A percentile compares a stretch with the other conserved stretches of the same genome.
Evolutionary conservation across 129 eudicot genomes (phyloP).

Genomic region (Arctium minus): DNA sequence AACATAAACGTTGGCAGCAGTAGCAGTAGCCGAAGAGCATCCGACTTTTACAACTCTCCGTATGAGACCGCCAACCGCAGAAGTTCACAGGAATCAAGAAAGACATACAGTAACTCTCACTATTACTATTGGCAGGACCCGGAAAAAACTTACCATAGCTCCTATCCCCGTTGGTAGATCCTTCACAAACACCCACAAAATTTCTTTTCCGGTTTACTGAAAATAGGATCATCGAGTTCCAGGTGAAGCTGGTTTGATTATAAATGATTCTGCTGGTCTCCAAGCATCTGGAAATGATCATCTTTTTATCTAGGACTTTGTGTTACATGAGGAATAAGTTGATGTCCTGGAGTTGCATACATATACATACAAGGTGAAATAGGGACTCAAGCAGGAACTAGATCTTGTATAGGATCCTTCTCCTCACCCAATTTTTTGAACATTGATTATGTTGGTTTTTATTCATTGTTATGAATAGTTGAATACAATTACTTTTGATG

Average conservation of each 20-base stretch:
- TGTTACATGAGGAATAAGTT: conserved; percentile 11
- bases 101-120: conserved; percentile 30
- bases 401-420: conserved; percentile 1
- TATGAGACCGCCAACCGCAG: conserved; percentile 40
- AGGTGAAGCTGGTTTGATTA: neutral
- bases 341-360: conserved; percentile 4
- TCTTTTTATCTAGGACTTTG: neutral
- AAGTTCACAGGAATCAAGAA: conserved; percentile 34
- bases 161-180: conserved; percentile 53
- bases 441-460: neutral
- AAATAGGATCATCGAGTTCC: neutral
- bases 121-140: conserved; percentile 59
- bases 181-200: neutral
- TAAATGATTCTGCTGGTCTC: neutral
- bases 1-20: conserved; percentile 25
- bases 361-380: conserved; percentile 12
- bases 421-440: neutral
- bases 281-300: neutral
- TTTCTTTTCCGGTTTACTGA: neutral
- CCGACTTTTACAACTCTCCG: conserved; percentile 51
- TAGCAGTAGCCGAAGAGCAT: conserved; percentile 43
- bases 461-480: neutral
- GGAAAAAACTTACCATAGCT: conserved; percentile 32
- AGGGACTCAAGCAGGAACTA: conserved; percentile 5
- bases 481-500: neutral